Base-by-base conservation (phyloP, 73 alveolate species). In the Symbiodinium natans region DNA sequence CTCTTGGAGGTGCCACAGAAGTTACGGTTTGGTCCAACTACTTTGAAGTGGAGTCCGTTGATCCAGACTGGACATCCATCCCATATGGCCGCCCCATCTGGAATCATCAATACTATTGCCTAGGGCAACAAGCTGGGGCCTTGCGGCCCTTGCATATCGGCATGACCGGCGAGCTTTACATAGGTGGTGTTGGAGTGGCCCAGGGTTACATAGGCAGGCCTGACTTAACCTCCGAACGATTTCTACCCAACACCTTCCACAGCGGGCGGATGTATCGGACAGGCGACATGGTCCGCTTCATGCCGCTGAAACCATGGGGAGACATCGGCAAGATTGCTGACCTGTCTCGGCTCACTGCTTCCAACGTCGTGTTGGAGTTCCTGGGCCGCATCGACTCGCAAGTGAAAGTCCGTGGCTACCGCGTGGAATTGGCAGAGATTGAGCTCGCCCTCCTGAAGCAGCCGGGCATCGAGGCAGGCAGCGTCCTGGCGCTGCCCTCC, bases 111-210 rank as follows among this genome's bases (percentile, higher is more conserved):
- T 90, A 90, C 39, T 90, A 90, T 17, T 90, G 96, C 77, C 80
- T 83, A n/a, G 85, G 41, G 36, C 36, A 4, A 40, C 27, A 31
- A 33, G 34, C 48, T 19, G 89, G 36, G 31, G 8, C 13, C 36
- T 29, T 33, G 1, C 34, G 73, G 38, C 52, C 52, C 25, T 2
- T 34, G 21, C 92, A 83, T n/a, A 42, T 90, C 88, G 96, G 96
- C 38, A 90, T 41, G 96, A 68, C 87, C 6, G 96, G 96, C 8
- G 88, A 90, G 82, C 41, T 90, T 42, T 90, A 90, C 77, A 90
- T 90, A n/a, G 96, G 88, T 5, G 96, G 96, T 13, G 82, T 90
- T 29, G 96, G 96, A 71, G 96, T 90, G n/a, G 88, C 96, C 36
- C 80, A 71, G 77, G 96, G 96, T 54, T 90, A 90, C 54, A n/a